Conservation (phyloP, 805 yeast genomes). For the Pichia nakasei region DNA sequence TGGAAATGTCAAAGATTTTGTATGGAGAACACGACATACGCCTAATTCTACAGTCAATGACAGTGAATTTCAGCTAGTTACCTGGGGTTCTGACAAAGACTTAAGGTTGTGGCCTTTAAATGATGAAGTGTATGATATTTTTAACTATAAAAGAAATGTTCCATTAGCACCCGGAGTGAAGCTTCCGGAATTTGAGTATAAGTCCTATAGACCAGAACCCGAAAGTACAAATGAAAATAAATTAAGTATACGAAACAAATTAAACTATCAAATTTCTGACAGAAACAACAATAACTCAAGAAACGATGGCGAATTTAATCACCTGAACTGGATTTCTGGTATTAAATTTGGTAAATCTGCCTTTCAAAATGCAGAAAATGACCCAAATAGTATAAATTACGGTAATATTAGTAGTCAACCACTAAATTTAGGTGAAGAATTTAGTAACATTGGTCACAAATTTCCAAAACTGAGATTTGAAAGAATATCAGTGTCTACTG, state of each 20-base stretch:
- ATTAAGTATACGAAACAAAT: conserved; percentile 15
- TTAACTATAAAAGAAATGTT: conserved; percentile 28
- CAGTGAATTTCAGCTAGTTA: conserved; percentile 81
- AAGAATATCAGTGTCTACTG: conserved; percentile 79
- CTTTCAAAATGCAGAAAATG: conserved; percentile 24
- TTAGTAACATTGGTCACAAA: conserved; percentile 77
- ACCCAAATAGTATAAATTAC: conserved; percentile 29
- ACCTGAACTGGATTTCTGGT: conserved; percentile 89
- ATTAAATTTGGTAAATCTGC: conserved; percentile 62
- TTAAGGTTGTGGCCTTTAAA: conserved; percentile 71
- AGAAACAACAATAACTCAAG: conserved; percentile 15
- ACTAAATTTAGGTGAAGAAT: conserved; percentile 82
- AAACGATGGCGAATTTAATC: conserved; percentile 40
- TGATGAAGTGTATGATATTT: conserved; percentile 38
- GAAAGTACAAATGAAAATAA: conserved; percentile 15
- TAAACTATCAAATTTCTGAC: conserved; percentile 7
- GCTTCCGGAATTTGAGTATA: conserved; percentile 29
- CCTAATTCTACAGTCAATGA: conserved; percentile 41
- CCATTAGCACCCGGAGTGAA: conserved; percentile 27
- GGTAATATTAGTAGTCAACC: conserved; percentile 31
- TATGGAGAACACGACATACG: conserved; percentile 68
- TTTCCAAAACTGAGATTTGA: conserved; percentile 85
- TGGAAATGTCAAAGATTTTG: conserved; percentile 78
- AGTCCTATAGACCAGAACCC: conserved; percentile 48
- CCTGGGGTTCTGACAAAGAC: conserved; percentile 90